These are phyloP conservation scores for Mallotus repandus DNA, from an alignment of 441 rosid species.

Conservation along the genomic window DNA sequence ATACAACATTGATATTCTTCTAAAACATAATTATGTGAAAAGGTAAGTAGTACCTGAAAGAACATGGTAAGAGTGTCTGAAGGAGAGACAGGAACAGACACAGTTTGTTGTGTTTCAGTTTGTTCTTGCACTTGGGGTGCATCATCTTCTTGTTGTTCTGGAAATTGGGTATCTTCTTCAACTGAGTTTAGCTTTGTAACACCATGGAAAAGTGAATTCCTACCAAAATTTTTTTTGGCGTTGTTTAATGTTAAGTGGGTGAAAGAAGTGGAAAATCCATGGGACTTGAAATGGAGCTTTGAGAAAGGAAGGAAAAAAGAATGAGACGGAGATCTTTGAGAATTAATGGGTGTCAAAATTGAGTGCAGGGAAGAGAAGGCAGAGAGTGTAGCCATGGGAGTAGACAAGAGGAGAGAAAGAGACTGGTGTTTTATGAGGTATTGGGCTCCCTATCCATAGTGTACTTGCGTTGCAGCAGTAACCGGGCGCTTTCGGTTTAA, in stretches of 20 bases:
- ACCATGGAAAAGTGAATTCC: constrained; percentile 12
- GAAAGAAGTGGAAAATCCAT: constrained; percentile 24
- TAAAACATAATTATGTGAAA: background rate
- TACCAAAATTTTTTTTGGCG: constrained; percentile 1
- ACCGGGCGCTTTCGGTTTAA: background rate
- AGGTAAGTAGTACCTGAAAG: constrained; percentile 51
- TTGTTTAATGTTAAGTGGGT: constrained; percentile 13
- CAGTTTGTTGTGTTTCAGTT: constrained; percentile 48
- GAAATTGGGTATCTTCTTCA: constrained; percentile 44
- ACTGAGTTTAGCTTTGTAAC: constrained; percentile 40
- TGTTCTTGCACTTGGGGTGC: constrained; percentile 19
- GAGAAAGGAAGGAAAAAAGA: constrained; percentile 17
- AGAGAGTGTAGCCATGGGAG: constrained; percentile 45
- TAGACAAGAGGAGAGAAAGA: no score
- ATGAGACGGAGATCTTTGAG: constrained; percentile 23
- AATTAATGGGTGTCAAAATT: constrained; percentile 21
- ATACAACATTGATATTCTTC: no score
- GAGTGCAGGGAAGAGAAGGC: constrained; percentile 40
- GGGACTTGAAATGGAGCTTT: constrained; percentile 32
- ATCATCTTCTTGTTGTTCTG: constrained; percentile 27
- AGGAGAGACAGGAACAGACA: constrained; percentile 85
- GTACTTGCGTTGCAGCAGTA: background rate
- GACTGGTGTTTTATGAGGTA: no score
- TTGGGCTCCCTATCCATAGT: constrained; percentile 8
- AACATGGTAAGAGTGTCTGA: constrained; percentile 86